phyloP scores from a whole-genome alignment of 495 filamentous ascomycete genomes.

The Penicillium canariense region DNA sequence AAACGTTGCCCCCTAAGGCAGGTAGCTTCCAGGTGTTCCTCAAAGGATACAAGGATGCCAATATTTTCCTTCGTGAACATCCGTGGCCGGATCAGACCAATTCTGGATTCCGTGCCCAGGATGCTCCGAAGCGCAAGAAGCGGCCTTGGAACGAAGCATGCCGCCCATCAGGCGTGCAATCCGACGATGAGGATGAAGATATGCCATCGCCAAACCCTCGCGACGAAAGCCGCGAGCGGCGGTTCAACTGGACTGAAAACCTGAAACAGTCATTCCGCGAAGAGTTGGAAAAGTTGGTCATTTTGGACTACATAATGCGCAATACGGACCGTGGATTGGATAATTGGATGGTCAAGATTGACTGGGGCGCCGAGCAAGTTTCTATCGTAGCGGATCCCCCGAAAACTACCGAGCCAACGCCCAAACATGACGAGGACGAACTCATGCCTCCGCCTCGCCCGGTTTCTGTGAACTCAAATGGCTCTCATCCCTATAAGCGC shows the following conservation, averaged over 20 bases:
- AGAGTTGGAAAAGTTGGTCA: conserved; percentile 94
- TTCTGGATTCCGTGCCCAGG: conserved; percentile 68
- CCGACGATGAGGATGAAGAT: conserved; percentile 74
- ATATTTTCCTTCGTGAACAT: conserved; percentile 88
- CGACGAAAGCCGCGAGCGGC: conserved; percentile 49
- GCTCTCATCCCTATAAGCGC: conserved; percentile 64
- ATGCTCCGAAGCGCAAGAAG: conserved; percentile 66
- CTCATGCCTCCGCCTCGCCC: conserved; percentile 56
- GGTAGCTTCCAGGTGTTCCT: conserved; percentile 98
- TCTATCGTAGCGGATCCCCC: conserved; percentile 83
- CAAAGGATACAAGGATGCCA: conserved; percentile 95
- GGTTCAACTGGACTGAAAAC: conserved; percentile 83
- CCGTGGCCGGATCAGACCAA: conserved; percentile 96
- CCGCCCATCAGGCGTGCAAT: conserved; percentile 63
- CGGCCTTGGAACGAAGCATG: conserved; percentile 84
- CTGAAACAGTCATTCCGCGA: conserved; percentile 92
- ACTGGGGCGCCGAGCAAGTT: conserved; percentile 76
- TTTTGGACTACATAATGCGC: conserved; percentile 98
- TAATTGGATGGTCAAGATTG: conserved; percentile 99
- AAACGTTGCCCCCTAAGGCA: conserved; percentile 83
- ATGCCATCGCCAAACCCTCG: conserved; percentile 41
- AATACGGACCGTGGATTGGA: conserved; percentile 97
- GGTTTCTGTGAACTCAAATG: conserved; percentile 49
- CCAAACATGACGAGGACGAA: conserved; percentile 47
- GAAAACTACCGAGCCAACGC: conserved; percentile 52